Conservation (phyloP, 2,329 filamentous ascomycete species). For the Thermoascus crustaceus region DNA sequence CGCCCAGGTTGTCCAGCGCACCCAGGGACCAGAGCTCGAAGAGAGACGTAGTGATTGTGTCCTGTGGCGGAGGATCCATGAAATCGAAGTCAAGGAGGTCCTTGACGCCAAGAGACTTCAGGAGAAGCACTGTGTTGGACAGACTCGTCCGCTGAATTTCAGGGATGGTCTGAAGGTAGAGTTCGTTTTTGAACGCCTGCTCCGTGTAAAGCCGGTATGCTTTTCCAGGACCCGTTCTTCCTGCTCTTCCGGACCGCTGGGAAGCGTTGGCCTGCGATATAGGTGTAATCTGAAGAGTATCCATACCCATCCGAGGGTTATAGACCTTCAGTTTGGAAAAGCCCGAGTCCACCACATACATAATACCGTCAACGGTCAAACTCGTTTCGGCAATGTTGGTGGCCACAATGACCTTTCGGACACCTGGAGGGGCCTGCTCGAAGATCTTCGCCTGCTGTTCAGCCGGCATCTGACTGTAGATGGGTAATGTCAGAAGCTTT, state of each 20-base stretch:
- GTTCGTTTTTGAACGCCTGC: slow-evolving; percentile 86
- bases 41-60: slow-evolving; percentile 92
- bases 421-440: slow-evolving; percentile 78
- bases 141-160: slow-evolving; percentile 97
- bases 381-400: slow-evolving; percentile 98
- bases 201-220: slow-evolving; percentile 93
- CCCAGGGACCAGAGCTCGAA: slow-evolving; percentile 97
- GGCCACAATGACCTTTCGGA: slow-evolving; percentile 94
- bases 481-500: slow-evolving; percentile 87
- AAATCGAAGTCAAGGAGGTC: slow-evolving; percentile 96
- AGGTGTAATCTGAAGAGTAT: slow-evolving; percentile 93
- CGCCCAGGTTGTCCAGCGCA: slow-evolving; percentile 85
- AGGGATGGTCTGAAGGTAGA: slow-evolving; percentile 94
- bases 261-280: slow-evolving; percentile 95
- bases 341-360: slow-evolving; percentile 95
- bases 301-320: slow-evolving; percentile 98
- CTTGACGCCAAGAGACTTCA: slow-evolving; percentile 90
- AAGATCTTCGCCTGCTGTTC: slow-evolving; percentile 98
- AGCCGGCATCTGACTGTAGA: slow-evolving; percentile 99
- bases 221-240: slow-evolving; percentile 89
- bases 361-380: slow-evolving; percentile 96
- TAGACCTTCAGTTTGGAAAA: slow-evolving; percentile 98
- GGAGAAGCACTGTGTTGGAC: slow-evolving; percentile 83
- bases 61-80: slow-evolving; percentile 97
- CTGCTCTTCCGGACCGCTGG: slow-evolving; percentile 86